Conservation (phyloP, 169 alveolate species). For the Eimeria tenella region DNA sequence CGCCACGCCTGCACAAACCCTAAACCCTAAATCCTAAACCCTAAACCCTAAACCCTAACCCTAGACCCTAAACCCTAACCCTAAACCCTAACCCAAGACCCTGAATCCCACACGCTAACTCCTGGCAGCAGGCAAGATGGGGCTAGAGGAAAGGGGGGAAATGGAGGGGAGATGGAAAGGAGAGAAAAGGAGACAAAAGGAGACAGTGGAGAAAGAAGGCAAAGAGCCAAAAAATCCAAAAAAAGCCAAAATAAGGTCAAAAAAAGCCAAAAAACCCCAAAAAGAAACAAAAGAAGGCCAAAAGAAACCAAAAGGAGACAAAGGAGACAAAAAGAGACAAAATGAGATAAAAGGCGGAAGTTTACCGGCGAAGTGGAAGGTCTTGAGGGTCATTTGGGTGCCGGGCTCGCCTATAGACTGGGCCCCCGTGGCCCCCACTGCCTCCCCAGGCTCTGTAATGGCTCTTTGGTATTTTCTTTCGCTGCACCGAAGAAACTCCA, state of each 20-base stretch:
- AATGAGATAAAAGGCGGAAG: background rate
- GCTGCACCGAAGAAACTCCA: constrained; percentile 82
- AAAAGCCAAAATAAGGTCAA: background rate
- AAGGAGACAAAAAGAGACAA: background rate
- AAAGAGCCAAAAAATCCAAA: background rate
- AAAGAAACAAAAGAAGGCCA: background rate
- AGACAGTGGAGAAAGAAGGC: background rate
- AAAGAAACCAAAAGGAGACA: background rate
- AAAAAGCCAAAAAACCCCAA: background rate
- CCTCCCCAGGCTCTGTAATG: constrained; percentile 98
- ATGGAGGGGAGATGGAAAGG: no score
- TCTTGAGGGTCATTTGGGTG: constrained; percentile 99
- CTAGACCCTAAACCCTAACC: background rate
- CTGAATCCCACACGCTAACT: no score
- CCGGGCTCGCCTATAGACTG: constrained; percentile 99
- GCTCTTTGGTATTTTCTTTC: constrained; percentile 95
- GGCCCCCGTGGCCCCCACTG: constrained; percentile 99
- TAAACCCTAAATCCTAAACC: background rate
- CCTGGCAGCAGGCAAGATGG: no score
- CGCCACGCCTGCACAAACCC: constrained; percentile 78
- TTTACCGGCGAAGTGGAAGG: constrained; percentile 98
- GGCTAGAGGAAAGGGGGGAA: no score
- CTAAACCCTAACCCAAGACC: background rate
- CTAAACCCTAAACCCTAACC: background rate
- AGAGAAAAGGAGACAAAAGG: background rate